Conservation (phyloP, 2,329 filamentous ascomycete species). For the Sclerotinia nivalis region DNA sequence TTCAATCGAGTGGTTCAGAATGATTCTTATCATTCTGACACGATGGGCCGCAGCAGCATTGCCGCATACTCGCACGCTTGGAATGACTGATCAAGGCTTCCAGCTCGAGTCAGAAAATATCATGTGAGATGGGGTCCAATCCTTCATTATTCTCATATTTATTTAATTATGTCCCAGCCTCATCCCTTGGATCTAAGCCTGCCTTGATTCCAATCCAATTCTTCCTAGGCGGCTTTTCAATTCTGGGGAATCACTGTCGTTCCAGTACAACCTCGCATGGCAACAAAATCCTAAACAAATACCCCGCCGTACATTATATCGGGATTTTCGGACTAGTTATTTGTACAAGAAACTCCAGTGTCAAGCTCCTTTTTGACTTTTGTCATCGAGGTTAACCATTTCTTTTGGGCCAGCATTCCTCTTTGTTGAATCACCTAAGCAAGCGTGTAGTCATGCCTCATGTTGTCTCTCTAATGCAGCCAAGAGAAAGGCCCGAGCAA, state of each 20-base stretch:
- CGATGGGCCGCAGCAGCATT: slow-evolving; percentile 16
- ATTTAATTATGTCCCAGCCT: slow-evolving; percentile 4
- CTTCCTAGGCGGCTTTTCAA: background rate
- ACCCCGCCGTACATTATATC: background rate
- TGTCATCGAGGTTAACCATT: background rate
- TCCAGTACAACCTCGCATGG: background rate
- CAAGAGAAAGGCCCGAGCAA: slow-evolving; percentile 7
- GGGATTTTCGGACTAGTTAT: background rate
- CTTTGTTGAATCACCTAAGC: background rate
- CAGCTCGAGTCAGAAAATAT: slow-evolving; percentile 10
- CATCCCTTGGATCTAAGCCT: slow-evolving; percentile 14
- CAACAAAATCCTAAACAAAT: background rate
- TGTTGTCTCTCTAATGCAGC: slow-evolving; percentile 20
- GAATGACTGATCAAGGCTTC: slow-evolving; percentile 7
- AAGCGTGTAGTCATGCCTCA: slow-evolving; percentile 16
- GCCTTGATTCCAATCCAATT: background rate
- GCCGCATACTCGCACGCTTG: slow-evolving; percentile 14
- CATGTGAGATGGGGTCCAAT: slow-evolving; percentile 24
- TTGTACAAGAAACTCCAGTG: background rate
- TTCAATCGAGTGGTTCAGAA: slow-evolving; percentile 18
- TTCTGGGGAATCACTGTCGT: background rate
- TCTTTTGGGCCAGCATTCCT: background rate
- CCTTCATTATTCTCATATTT: slow-evolving; percentile 23
- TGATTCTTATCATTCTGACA: slow-evolving; percentile 13
- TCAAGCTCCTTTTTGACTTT: background rate